These are phyloP conservation scores for Yarrowia hollandica DNA, from an alignment of 805 yeast species.

Conservation along the genomic window DNA sequence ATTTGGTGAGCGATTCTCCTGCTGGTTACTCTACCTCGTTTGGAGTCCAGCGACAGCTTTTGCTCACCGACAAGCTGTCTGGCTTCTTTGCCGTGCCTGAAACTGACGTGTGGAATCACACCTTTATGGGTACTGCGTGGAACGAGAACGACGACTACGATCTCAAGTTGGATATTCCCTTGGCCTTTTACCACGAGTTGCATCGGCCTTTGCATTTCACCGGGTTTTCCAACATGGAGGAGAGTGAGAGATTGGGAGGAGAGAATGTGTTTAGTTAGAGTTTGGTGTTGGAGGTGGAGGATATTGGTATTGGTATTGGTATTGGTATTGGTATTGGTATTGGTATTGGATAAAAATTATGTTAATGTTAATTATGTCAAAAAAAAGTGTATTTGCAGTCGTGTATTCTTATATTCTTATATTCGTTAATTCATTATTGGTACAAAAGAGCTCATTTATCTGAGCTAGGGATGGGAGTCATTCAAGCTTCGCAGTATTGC, in stretches of 20 bases:
- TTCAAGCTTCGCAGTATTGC: slow-evolving; percentile 16
- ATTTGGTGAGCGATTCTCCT: slow-evolving; percentile 56
- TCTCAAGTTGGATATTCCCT: slow-evolving; percentile 74
- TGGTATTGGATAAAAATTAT: too few species aligned
- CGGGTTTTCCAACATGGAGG: slow-evolving; percentile 47
- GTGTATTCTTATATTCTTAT: too few species aligned
- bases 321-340: too few species aligned
- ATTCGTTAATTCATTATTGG: slow-evolving; percentile 4
- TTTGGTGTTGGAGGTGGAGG: too few species aligned
- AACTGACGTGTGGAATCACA: slow-evolving; percentile 83
- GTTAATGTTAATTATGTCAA: too few species aligned
- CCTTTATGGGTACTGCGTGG: slow-evolving; percentile 86
- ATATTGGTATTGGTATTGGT: background rate
- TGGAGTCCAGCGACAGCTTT: slow-evolving; percentile 63
- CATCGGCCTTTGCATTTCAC: slow-evolving; percentile 90
- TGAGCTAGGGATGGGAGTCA: too few species aligned
- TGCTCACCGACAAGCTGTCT: slow-evolving; percentile 69
- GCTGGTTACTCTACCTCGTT: slow-evolving; percentile 65
- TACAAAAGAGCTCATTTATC: background rate
- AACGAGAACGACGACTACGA: slow-evolving; percentile 58
- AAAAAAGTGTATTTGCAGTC: too few species aligned
- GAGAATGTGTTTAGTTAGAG: slow-evolving; percentile 11
- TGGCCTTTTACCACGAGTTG: slow-evolving; percentile 76
- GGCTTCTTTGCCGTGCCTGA: slow-evolving; percentile 89
- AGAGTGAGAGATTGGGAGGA: slow-evolving; percentile 6